phyloP scores from a whole-genome alignment of 257 asterid species.

The Solanum lycopersicoides region DNA sequence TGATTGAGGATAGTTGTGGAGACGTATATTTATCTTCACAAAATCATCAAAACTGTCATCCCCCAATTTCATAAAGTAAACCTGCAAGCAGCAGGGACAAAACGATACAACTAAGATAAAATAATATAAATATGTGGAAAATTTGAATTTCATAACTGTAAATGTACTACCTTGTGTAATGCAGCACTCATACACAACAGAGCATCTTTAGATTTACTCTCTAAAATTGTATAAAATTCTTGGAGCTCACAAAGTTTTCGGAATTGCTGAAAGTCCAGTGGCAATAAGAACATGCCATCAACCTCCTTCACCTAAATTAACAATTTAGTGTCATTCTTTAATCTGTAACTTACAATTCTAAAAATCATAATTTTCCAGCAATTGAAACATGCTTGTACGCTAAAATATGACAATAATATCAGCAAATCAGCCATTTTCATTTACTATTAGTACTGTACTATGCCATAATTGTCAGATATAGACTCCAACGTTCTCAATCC shows the following conservation, averaged over 20 bases:
- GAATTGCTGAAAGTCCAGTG: slow-evolving; percentile 75
- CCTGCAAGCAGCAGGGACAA: slow-evolving; percentile 24
- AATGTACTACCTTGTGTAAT: slow-evolving; percentile 54
- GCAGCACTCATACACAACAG: slow-evolving; percentile 81
- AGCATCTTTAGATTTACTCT: slow-evolving; percentile 71
- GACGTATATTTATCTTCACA: slow-evolving; percentile 58
- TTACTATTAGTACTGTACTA: neutral
- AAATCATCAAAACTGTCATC: slow-evolving; percentile 19
- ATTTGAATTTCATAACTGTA: neutral
- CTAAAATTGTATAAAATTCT: slow-evolving; percentile 44
- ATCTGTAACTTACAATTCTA: neutral
- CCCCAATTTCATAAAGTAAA: slow-evolving; percentile 26
- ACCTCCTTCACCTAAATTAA: slow-evolving; percentile 61
- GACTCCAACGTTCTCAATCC: neutral
- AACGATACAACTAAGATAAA: neutral
- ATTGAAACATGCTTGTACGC: neutral
- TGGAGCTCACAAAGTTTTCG: slow-evolving; percentile 41
- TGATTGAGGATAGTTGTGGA: slow-evolving; percentile 71
- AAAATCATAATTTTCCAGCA: neutral
- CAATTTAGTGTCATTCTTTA: neutral
- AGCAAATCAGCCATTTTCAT: neutral
- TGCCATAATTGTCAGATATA: neutral
- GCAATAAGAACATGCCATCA: slow-evolving; percentile 41
- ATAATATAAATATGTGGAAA: neutral
- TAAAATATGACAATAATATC: neutral